A percentile compares a stretch with the other conserved stretches of the same genome.
phyloP scores from a whole-genome alignment of 73 alveolate species.

The Paramecium biaurelia region DNA sequence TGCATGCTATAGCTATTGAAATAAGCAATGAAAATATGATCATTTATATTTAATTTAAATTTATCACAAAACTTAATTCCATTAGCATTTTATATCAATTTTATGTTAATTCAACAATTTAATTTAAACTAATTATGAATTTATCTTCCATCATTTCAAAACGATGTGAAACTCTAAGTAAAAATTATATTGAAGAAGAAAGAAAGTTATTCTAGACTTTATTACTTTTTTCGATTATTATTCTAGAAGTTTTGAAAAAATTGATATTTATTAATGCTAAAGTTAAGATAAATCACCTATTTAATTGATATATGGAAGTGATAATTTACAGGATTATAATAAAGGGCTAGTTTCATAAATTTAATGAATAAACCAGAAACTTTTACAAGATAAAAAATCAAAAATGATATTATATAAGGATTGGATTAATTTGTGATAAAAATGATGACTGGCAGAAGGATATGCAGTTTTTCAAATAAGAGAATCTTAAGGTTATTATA shows the following conservation, averaged over 20 bases:
- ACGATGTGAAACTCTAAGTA: not conserved
- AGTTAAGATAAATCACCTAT: no score
- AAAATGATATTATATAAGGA: no score
- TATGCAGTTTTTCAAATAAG: no score
- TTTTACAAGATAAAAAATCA: no score
- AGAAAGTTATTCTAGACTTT: not conserved
- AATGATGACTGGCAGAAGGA: no score
- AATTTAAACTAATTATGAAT: not conserved
- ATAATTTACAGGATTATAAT: no score
- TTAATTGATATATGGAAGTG: no score
- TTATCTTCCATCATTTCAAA: not conserved
- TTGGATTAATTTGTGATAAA: no score
- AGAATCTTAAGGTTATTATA: no score
- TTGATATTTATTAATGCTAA: no score
- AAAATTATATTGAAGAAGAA: not conserved
- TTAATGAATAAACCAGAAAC: no score
- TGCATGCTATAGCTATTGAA: not conserved
- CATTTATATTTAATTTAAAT: not conserved
- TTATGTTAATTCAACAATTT: not conserved
- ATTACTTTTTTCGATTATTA: conserved; percentile 51
- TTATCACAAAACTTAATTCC: not conserved
- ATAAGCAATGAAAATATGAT: not conserved
- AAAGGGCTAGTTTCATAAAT: no score
- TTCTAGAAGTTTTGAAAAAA: not conserved
- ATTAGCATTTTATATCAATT: not conserved